A percentile compares a stretch with the other conserved stretches of the same genome.
These are phyloP conservation scores for Rhododendron mucronatum DNA, from an alignment of 148 eudicot genomes.

Conservation along the genomic window DNA sequence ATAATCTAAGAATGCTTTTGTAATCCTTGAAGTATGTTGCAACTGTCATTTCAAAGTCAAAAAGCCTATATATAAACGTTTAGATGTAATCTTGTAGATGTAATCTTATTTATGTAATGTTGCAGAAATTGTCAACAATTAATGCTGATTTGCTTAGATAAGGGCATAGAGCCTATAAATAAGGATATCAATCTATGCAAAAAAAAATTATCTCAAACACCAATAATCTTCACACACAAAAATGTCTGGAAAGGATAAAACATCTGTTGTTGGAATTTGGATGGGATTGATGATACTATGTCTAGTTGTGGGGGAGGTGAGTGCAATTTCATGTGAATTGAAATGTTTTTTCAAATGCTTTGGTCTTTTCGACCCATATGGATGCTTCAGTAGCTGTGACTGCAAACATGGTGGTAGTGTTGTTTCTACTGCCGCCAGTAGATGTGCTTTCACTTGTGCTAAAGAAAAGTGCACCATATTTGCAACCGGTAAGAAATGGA, in stretches of 20 bases:
- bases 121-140: too few relatives aligned
- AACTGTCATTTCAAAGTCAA: not conserved
- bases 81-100: not conserved
- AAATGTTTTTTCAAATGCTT: not conserved
- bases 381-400: not conserved
- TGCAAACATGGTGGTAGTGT: too few relatives aligned
- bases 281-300: not conserved
- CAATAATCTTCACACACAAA: not conserved
- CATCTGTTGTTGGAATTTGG: not conserved
- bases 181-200: not conserved
- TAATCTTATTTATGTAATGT: too few relatives aligned
- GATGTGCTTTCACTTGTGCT: not conserved
- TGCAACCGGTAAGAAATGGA: not conserved
- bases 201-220: not conserved
- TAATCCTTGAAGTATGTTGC: not conserved
- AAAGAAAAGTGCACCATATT: not conserved
- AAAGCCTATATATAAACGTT: not conserved
- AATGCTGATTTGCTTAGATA: not conserved
- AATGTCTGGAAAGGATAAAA: not conserved
- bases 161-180: not conserved
- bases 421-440: not conserved
- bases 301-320: not conserved
- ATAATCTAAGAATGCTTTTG: too few relatives aligned
- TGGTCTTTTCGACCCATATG: not conserved
- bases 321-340: not conserved